A percentile compares a stretch with the other conserved stretches of the same genome.
Evolutionary conservation across 345 rosid species (phyloP).

Genomic region (Eutrema yunnanense): DNA sequence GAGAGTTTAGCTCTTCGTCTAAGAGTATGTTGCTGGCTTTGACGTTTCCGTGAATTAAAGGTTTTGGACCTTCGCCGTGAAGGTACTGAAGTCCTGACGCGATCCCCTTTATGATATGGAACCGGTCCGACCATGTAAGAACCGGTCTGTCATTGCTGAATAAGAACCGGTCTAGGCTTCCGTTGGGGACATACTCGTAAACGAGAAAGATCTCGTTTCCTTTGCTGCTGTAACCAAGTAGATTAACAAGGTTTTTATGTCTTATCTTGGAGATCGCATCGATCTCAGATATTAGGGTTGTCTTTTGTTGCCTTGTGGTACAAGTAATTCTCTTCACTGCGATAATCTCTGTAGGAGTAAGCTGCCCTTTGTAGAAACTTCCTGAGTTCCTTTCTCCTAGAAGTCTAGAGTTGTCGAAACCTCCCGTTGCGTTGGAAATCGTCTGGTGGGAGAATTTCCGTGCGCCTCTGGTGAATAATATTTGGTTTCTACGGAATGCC

Average conservation of each 20-base stretch:
- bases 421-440: constrained; percentile 17
- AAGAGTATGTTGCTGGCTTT: constrained; percentile 44
- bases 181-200: constrained; percentile 44
- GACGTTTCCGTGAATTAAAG: constrained; percentile 40
- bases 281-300: background rate
- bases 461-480: background rate
- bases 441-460: constrained; percentile 13
- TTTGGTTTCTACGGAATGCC: background rate
- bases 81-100: constrained; percentile 45
- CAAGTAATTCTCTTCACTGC: constrained; percentile 20
- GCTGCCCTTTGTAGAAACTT: constrained; percentile 22
- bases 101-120: constrained; percentile 36
- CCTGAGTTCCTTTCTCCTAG: constrained; percentile 17
- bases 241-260: constrained; percentile 41
- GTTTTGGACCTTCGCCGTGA: constrained; percentile 41
- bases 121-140: constrained; percentile 43
- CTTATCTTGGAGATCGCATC: constrained; percentile 16
- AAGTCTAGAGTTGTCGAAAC: constrained; percentile 1
- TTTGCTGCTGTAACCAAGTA: constrained; percentile 42
- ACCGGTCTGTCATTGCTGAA: constrained; percentile 25
- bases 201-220: constrained; percentile 36
- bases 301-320: constrained; percentile 20
- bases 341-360: constrained; percentile 7
- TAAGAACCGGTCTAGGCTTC: constrained; percentile 44
- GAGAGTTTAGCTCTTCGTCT: constrained; percentile 36